phyloP scores from a whole-genome alignment of 345 rosid species.

The Hirschfeldia incana region DNA sequence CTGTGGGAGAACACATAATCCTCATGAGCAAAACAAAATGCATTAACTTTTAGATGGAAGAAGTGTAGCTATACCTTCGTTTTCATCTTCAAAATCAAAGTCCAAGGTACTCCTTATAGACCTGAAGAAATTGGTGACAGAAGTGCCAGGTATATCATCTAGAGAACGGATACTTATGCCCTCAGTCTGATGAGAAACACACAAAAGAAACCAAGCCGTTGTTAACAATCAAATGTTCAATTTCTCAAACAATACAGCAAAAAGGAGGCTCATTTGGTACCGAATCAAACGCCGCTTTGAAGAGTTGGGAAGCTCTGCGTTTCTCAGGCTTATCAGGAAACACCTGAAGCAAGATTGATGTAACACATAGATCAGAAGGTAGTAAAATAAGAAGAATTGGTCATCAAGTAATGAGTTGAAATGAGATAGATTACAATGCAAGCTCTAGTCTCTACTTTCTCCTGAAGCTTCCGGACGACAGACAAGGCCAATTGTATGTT shows the following conservation, averaged over 20 bases:
- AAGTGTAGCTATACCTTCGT: constrained; percentile 61
- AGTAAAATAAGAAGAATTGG: neutral
- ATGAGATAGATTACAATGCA: constrained; percentile 62
- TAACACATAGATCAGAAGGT: neutral
- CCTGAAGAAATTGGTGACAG: constrained; percentile 74
- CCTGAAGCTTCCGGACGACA: constrained; percentile 74
- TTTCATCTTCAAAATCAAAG: constrained; percentile 91
- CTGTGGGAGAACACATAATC: constrained; percentile 13
- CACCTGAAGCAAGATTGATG: constrained; percentile 50
- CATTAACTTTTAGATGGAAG: neutral
- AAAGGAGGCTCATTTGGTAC: too few species aligned
- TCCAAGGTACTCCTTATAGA: constrained; percentile 83
- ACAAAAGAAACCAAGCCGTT: constrained; percentile 29
- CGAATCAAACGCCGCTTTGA: constrained; percentile 76
- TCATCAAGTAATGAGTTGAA: neutral
- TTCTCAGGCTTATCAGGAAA: constrained; percentile 90
- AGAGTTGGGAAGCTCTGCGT: constrained; percentile 74
- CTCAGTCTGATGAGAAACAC: constrained; percentile 60
- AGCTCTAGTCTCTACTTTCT: constrained; percentile 68
- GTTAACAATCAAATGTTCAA: constrained; percentile 9
- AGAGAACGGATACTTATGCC: constrained; percentile 76
- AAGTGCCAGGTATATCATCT: constrained; percentile 72
- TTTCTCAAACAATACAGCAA: neutral
- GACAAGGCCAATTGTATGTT: constrained; percentile 85
- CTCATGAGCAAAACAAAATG: constrained; percentile 6